phyloP scores from a whole-genome alignment of 768 basidiomycete species.

The Rubroboletus satanas region DNA sequence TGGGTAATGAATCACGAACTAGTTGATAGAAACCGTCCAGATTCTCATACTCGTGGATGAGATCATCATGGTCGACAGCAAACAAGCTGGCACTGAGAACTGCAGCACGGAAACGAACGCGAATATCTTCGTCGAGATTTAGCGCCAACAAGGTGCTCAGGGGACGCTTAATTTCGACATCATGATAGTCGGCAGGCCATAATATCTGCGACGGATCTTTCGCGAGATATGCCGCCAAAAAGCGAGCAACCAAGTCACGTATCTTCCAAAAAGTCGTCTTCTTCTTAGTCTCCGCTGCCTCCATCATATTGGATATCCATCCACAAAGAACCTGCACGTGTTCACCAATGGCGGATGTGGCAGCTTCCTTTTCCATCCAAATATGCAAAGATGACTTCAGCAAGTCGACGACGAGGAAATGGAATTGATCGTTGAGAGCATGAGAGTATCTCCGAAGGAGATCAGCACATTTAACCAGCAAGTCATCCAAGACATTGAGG shows the following conservation, averaged over 20 bases:
- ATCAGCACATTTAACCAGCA: slow-evolving; percentile 52
- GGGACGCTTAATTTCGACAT: slow-evolving; percentile 36
- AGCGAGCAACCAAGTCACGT: slow-evolving; percentile 59
- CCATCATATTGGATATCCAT: slow-evolving; percentile 50
- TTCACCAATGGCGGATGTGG: slow-evolving; percentile 35
- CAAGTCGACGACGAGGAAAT: slow-evolving; percentile 54
- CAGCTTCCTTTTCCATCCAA: slow-evolving; percentile 44
- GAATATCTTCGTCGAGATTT: slow-evolving; percentile 69
- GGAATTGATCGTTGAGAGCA: slow-evolving; percentile 48
- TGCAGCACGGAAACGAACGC: slow-evolving; percentile 78
- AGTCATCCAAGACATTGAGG: slow-evolving; percentile 43
- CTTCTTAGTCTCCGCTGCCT: slow-evolving; percentile 31
- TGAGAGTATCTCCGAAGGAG: slow-evolving; percentile 55
- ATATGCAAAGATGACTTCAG: slow-evolving; percentile 59
- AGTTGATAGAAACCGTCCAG: slow-evolving; percentile 40
- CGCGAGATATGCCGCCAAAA: slow-evolving; percentile 62
- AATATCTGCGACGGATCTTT: slow-evolving; percentile 50
- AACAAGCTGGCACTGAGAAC: slow-evolving; percentile 57
- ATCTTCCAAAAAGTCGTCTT: slow-evolving; percentile 60
- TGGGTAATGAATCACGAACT: slow-evolving; percentile 44
- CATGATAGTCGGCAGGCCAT: slow-evolving; percentile 40
- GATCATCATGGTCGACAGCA: slow-evolving; percentile 35
- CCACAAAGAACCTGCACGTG: slow-evolving; percentile 47
- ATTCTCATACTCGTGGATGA: slow-evolving; percentile 23
- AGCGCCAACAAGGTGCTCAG: slow-evolving; percentile 48